Evolutionary conservation across 352 stramenopile genomes (phyloP), one percentile per base, ranked within the genome.

Genomic region (Pythium vanterpoolii): DNA sequence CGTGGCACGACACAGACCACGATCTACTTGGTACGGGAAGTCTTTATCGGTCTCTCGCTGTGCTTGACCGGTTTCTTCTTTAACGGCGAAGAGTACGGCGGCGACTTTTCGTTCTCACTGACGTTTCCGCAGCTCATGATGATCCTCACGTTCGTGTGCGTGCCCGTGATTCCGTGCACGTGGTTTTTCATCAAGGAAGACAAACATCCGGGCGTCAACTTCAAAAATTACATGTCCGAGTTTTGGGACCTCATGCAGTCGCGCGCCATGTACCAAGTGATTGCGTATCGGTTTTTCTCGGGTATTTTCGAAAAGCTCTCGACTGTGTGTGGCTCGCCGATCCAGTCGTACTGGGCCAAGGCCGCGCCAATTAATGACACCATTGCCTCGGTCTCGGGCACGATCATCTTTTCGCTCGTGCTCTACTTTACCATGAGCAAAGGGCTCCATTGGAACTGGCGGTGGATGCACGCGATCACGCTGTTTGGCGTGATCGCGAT

Each of bases 331-430:
- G 39, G 11, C 14, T 66, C 48, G 26, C 68, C 63, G 2, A 68
- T 83, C 10, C 58, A 74, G 48, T 42, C 27, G 26, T 68, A 66
- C 62, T 67, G 62, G 57, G 73, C 62, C 24, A 52, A 67, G 7
- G 73, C 76, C n/a, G 60, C 60, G 24, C 64, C 73, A 5, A 66
- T 83, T 56, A 83, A 79, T 67, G 60, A 64, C 48, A 69, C 57
- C n/a, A 46, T 82, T n/a, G 54, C 47, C 19, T 52, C 66, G n/a
- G 59, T 79, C 13, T 19, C 70, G 11, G 60, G 69, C 38, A 65
- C 34, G 23, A 18, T 65, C 16, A 56, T 72, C 24, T 77, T 77
- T 46, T 40, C 63, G 18, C 28, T 39, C 33, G 59, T 57, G 55
- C 54, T 76, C 44, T 51, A 46, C 26, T 27, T 71, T 39, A 62